These are phyloP conservation scores for Colletotrichum sp. DNA, from an alignment of 2,329 filamentous ascomycete genomes.

Conservation along the genomic window DNA sequence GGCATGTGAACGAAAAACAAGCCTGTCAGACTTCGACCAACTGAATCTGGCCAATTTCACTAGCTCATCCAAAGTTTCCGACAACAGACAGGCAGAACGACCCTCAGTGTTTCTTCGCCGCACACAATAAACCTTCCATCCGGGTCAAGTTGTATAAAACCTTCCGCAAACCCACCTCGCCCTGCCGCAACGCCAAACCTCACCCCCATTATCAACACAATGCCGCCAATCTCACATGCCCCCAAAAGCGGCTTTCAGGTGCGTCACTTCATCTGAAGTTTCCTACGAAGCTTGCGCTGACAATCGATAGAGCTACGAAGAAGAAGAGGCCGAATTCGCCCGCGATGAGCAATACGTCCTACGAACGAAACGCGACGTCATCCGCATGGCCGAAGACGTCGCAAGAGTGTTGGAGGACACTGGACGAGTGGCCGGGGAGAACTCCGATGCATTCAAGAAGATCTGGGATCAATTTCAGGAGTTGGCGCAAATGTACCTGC, in stretches of 20 bases:
- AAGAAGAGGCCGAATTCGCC: background rate
- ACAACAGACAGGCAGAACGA: too few species aligned
- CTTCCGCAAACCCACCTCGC: background rate
- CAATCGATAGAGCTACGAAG: background rate
- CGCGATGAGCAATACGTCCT: background rate
- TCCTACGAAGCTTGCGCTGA: fast-evolving
- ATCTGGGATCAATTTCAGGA: background rate
- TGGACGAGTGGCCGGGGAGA: background rate
- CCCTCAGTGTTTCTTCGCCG: too few species aligned
- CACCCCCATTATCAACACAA: background rate
- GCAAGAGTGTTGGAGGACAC: background rate
- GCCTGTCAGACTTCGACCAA: too few species aligned
- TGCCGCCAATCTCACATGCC: background rate
- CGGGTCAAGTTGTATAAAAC: background rate
- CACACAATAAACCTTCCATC: too few species aligned
- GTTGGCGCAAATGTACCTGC: background rate
- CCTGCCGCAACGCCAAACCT: background rate
- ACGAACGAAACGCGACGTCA: background rate
- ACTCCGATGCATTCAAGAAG: background rate
- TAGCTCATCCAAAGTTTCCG: too few species aligned
- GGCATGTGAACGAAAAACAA: too few species aligned
- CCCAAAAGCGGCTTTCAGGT: background rate
- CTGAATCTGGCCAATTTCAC: too few species aligned
- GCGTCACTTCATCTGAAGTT: background rate
- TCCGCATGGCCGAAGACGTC: background rate